These are phyloP conservation scores for Darksidea phi DNA, from an alignment of 495 filamentous ascomycete species.

Conservation along the genomic window DNA sequence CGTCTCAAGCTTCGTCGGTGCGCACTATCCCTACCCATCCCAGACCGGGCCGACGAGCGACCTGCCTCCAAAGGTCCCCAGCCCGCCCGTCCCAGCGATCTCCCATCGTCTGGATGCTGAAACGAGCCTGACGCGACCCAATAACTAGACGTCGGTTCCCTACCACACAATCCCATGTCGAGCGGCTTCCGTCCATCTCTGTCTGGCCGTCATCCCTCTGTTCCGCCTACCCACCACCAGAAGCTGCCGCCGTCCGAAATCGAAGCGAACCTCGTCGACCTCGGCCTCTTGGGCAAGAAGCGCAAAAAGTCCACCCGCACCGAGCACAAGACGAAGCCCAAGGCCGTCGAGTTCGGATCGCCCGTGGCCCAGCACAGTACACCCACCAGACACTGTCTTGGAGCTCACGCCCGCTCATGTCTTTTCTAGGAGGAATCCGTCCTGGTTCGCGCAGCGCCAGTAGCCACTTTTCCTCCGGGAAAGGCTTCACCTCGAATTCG, in stretches of 20 bases:
- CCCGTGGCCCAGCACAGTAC: constrained; percentile 35
- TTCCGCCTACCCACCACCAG: constrained; percentile 11
- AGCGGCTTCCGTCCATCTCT: constrained; percentile 24
- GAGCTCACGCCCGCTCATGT: constrained; percentile 37
- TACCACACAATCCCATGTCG: constrained; percentile 32
- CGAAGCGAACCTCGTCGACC: constrained; percentile 33
- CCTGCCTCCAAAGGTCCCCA: constrained; percentile 32
- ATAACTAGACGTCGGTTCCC: constrained; percentile 18
- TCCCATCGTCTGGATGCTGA: constrained; percentile 35
- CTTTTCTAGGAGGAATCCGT: constrained; percentile 35
- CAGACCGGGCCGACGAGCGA: constrained; percentile 14
- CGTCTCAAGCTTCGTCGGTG: neutral
- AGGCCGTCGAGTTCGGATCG: constrained; percentile 35
- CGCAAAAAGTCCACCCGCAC: constrained; percentile 23
- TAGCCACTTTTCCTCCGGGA: neutral
- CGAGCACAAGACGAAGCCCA: constrained; percentile 21
- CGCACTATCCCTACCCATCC: constrained; percentile 10
- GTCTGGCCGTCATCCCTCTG: constrained; percentile 4
- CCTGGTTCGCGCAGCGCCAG: constrained; percentile 33
- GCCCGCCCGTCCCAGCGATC: constrained; percentile 32
- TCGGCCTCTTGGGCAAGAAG: constrained; percentile 32
- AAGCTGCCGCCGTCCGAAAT: constrained; percentile 23
- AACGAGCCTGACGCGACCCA: constrained; percentile 37
- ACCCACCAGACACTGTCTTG: constrained; percentile 24
- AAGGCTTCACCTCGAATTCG: constrained; percentile 20